A percentile compares a stretch with the other conserved stretches of the same genome.
Evolutionary conservation across 345 rosid genomes (phyloP).

Genomic region (Luvunga scandens): DNA sequence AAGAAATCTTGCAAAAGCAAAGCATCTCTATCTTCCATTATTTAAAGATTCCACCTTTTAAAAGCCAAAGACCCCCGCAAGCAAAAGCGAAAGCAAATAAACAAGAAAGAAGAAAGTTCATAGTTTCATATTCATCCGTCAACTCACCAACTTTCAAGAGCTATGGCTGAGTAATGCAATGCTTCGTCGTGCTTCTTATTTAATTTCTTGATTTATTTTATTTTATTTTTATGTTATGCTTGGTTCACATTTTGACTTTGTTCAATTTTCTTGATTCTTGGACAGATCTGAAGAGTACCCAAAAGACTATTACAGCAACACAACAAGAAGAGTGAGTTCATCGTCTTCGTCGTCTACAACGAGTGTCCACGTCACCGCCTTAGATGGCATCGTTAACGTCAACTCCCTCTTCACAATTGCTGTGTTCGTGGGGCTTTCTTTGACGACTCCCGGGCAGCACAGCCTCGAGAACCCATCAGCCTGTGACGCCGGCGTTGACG

Average conservation of each 20-base stretch:
- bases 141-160: not conserved
- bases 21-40: constrained; percentile 4
- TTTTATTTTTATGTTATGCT: not conserved
- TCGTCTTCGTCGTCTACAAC: constrained; percentile 48
- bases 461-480: constrained; percentile 67
- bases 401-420: constrained; percentile 97
- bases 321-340: constrained; percentile 23
- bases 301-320: constrained; percentile 32
- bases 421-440: constrained; percentile 88
- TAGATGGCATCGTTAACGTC: constrained; percentile 92
- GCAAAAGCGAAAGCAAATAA: not conserved
- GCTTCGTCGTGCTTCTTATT: not conserved
- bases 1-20: not conserved
- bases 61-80: constrained; percentile 4
- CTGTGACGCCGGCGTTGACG: constrained; percentile 66
- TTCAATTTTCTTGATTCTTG: not conserved
- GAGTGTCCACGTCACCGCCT: constrained; percentile 92
- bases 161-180: constrained; percentile 43
- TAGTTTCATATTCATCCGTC: not conserved
- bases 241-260: not conserved
- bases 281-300: constrained; percentile 56
- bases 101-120: not conserved
- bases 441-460: constrained; percentile 68
- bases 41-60: not conserved
- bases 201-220: not conserved